Conservation (phyloP, 2,329 filamentous ascomycete genomes). For the Coniochaeta sp. region DNA sequence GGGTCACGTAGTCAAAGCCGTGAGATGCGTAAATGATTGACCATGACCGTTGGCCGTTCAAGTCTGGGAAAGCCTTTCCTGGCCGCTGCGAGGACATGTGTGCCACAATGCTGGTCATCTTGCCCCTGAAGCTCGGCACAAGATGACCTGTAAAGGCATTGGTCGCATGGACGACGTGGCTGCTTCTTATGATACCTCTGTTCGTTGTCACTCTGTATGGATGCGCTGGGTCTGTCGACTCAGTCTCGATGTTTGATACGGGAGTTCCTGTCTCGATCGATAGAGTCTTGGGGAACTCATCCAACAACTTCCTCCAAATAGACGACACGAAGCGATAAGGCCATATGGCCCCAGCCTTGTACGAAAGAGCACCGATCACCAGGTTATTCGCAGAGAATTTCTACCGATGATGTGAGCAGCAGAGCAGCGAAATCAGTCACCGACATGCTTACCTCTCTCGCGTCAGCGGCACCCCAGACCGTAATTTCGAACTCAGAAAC, state of each 20-base stretch:
- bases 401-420: slow-evolving; percentile 6
- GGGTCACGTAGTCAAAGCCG: slow-evolving; percentile 45
- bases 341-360: slow-evolving; percentile 40
- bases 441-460: slow-evolving; percentile 17
- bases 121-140: slow-evolving; percentile 29
- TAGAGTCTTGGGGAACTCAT: slow-evolving; percentile 21
- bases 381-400: slow-evolving; percentile 26
- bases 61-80: slow-evolving; percentile 21
- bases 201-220: slow-evolving; percentile 36
- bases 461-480: slow-evolving; percentile 25
- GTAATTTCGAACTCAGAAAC: slow-evolving; percentile 30
- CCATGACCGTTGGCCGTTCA: slow-evolving; percentile 37
- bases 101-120: slow-evolving; percentile 34
- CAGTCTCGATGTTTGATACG: slow-evolving; percentile 14
- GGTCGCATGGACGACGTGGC: slow-evolving; percentile 49
- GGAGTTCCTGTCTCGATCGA: slow-evolving; percentile 30
- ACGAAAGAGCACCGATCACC: slow-evolving; percentile 34
- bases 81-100: slow-evolving; percentile 45
- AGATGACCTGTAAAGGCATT: slow-evolving; percentile 46
- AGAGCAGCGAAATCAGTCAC: neutral
- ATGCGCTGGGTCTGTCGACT: slow-evolving; percentile 12
- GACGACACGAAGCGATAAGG: slow-evolving; percentile 41
- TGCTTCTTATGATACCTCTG: slow-evolving; percentile 33
- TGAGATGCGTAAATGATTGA: slow-evolving; percentile 32
- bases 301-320: slow-evolving; percentile 33